Percentiles rank a stretch among this genome's conserved stretches.
Evolutionary conservation across 306 rosid genomes (phyloP).

Genomic region (Quercus ilex): DNA sequence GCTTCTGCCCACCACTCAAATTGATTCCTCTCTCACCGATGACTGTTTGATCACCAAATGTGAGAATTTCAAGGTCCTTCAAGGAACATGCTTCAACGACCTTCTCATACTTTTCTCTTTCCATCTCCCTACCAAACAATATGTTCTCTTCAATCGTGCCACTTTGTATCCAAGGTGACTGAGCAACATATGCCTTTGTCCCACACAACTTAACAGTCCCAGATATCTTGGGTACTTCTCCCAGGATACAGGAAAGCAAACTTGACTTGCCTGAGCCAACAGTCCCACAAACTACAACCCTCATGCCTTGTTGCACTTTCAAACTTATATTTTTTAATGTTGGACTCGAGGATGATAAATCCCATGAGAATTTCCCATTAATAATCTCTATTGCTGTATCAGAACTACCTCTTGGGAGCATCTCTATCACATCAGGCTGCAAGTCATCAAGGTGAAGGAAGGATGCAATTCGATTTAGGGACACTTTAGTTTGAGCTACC

Average conservation of each 20-base stretch:
- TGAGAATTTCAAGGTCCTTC: slow-evolving; percentile 69
- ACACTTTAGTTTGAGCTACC: too few species aligned
- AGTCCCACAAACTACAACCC: slow-evolving; percentile 50
- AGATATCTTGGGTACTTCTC: slow-evolving; percentile 76
- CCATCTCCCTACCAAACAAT: slow-evolving; percentile 71
- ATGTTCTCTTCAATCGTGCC: slow-evolving; percentile 85
- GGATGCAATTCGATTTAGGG: slow-evolving; percentile 45
- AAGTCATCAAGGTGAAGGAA: slow-evolving; percentile 45
- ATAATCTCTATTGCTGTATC: slow-evolving; percentile 33
- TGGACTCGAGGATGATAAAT: slow-evolving; percentile 29
- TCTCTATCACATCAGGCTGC: slow-evolving; percentile 35
- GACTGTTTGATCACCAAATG: slow-evolving; percentile 82
- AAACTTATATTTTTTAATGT: slow-evolving; percentile 32
- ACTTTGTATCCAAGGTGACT: too few species aligned
- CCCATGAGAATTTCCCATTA: slow-evolving; percentile 50
- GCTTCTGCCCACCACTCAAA: slow-evolving; percentile 94
- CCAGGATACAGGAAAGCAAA: slow-evolving; percentile 70
- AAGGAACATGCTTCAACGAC: slow-evolving; percentile 81
- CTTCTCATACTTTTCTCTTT: slow-evolving; percentile 63
- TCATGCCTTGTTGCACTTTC: slow-evolving; percentile 33
- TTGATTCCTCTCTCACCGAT: slow-evolving; percentile 96
- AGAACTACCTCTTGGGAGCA: slow-evolving; percentile 40
- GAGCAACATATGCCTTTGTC: slow-evolving; percentile 82
- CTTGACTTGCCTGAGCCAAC: slow-evolving; percentile 77
- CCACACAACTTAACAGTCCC: slow-evolving; percentile 73